Evolutionary conservation across 805 yeast species (phyloP).

Genomic region (Zygotorulaspora danielsina): DNA sequence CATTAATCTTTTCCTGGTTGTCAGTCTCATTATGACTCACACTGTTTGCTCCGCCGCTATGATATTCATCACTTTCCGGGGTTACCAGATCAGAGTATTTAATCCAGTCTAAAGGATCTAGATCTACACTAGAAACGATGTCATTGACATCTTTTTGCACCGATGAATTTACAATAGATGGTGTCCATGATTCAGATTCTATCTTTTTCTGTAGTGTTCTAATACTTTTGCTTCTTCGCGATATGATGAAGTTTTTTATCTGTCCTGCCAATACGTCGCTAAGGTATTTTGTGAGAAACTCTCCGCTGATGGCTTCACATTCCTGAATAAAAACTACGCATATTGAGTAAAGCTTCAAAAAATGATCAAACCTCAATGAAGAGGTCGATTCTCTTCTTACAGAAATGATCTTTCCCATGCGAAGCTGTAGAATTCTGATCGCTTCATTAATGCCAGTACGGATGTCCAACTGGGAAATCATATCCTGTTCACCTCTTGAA

Average conservation of each 20-base stretch:
- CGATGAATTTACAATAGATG: constrained; percentile 48
- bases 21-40: constrained; percentile 4
- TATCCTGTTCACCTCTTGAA: constrained; percentile 30
- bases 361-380: constrained; percentile 52
- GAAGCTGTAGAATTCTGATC: constrained; percentile 64
- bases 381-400: constrained; percentile 73
- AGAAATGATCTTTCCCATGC: constrained; percentile 72
- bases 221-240: constrained; percentile 51
- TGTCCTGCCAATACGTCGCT: constrained; percentile 67
- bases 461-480: constrained; percentile 60
- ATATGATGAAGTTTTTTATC: constrained; percentile 51
- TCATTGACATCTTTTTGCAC: constrained; percentile 50
- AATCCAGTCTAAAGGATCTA: constrained; percentile 50
- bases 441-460: constrained; percentile 61
- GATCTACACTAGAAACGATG: constrained; percentile 44
- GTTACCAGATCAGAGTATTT: constrained; percentile 30
- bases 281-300: constrained; percentile 51
- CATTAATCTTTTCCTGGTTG: constrained; percentile 9
- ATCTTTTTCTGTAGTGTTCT: constrained; percentile 45
- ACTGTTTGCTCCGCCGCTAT: not conserved
- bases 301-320: constrained; percentile 79
- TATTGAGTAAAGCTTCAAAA: constrained; percentile 61
- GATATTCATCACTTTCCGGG: constrained; percentile 2
- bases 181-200: constrained; percentile 78
- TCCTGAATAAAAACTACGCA: constrained; percentile 70